Percentiles rank a stretch among this genome's conserved stretches.
Conservation (phyloP, 2,329 filamentous ascomycete genomes). For the Sarocladium brachiariae region DNA sequence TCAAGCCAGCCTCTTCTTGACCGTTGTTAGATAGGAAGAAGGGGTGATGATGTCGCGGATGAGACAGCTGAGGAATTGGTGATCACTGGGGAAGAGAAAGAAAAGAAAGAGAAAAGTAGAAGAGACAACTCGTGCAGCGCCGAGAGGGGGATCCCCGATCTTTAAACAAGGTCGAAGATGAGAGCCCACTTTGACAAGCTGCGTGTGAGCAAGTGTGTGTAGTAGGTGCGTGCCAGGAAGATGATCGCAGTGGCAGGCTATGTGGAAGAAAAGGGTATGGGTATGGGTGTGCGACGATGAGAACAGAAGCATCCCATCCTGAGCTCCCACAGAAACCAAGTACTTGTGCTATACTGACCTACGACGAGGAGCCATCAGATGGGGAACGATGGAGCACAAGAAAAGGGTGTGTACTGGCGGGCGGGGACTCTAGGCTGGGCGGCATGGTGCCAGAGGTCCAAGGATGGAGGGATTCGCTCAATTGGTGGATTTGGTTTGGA, state of each 20-base stretch:
- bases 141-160: slow-evolving; percentile 7
- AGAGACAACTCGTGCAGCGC: slow-evolving; percentile 6
- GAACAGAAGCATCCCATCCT: too few species aligned
- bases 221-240: neutral
- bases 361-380: neutral
- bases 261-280: neutral
- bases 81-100: neutral
- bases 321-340: too few species aligned
- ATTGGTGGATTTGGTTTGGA: neutral
- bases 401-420: neutral
- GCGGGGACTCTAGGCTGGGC: slow-evolving; percentile 5
- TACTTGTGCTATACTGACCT: too few species aligned
- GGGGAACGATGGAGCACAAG: slow-evolving; percentile 4
- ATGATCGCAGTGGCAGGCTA: neutral
- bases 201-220: neutral
- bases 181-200: neutral
- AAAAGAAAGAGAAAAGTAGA: slow-evolving; percentile 8
- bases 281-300: neutral
- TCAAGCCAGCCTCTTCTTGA: slow-evolving; percentile 9
- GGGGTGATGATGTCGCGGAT: slow-evolving; percentile 3
- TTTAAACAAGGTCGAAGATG: slow-evolving; percentile 6
- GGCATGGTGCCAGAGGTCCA: neutral
- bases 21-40: neutral
- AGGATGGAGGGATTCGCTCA: slow-evolving; percentile 1
- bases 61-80: slow-evolving; percentile 1